Base-by-base conservation (phyloP, 2,329 filamentous ascomycete genomes). In the Fusarium virguliforme region DNA sequence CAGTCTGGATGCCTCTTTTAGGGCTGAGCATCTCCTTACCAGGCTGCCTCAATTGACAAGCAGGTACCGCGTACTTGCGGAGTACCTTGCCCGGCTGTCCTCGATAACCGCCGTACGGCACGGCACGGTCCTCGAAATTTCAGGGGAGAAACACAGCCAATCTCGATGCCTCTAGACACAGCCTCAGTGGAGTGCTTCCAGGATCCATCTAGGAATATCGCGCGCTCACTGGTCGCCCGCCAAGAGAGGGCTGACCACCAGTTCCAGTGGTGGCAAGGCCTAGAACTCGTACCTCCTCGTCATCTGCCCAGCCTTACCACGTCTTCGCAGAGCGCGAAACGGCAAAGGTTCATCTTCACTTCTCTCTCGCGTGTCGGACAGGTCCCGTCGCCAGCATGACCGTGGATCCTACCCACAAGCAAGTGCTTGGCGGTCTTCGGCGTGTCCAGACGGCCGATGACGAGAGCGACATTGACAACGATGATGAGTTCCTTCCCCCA, bases 401-500 rank as follows among this genome's bases (percentile, higher is more conserved):
- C 26, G 28, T 50, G 28, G 46, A 50, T 50, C 46, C 26, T 7
- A 24, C 10, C 46, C 46, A 12, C 8, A 46, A 32, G 4, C 46
- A 50, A 28, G 46, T 22, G 8, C 18, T 15, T 6, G 38, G 38
- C 5, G 38, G 26, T 9, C 15, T 32, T 13, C 46, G 46, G 15
- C 46, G 26, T 10, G 13, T 13, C 6, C 46, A 28, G 12, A 50
- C 46, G 2, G 26, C 15, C 10, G 46, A 57, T 41, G 22, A 57
- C 12, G 53, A 57, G 46, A 32, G 41, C 37, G 60, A 63, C n/a
- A 22, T 63, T 51, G 60, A 57, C 28, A 51, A 63, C n/a, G 60
- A 63, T 3, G 54, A 59, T n/a, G 61, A 64, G 43, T 53, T 53
- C 15, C 22, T 40, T 24, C 15, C 15, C 8, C n/a, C 61, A 4